These are phyloP conservation scores for Senna tora DNA, from an alignment of 306 rosid genomes.

Conservation along the genomic window DNA sequence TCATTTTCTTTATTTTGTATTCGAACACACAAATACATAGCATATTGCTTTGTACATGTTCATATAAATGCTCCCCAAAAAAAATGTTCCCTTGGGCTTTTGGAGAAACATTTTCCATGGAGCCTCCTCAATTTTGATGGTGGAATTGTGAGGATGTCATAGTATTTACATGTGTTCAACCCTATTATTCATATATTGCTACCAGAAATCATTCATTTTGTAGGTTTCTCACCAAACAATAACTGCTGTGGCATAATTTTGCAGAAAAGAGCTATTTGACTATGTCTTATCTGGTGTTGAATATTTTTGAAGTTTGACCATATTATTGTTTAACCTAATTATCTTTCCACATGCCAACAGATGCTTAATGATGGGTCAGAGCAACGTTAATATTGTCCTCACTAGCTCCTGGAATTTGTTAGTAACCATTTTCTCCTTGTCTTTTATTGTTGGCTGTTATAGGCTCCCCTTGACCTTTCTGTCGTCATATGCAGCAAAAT, in stretches of 20 bases:
- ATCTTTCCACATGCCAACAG: constrained; percentile 46
- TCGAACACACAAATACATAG: background rate
- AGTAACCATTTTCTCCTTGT: constrained; percentile 21
- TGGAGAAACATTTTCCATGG: constrained; percentile 7
- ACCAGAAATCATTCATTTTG: background rate
- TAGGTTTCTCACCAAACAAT: constrained; percentile 1
- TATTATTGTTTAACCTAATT: constrained; percentile 18
- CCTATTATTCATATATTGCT: background rate
- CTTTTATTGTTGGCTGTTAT: constrained; percentile 16
- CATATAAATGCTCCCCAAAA: background rate
- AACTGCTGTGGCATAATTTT: constrained; percentile 9
- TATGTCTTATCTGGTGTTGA: constrained; percentile 4
- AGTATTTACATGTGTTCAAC: background rate
- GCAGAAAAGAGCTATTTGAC: constrained; percentile 14
- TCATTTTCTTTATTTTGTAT: constrained; percentile 24
- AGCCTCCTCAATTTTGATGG: constrained; percentile 12
- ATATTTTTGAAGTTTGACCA: constrained; percentile 16
- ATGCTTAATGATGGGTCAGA: constrained; percentile 38
- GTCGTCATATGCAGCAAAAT: constrained; percentile 15
- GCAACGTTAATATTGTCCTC: constrained; percentile 38
- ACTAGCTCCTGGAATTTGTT: constrained; percentile 25
- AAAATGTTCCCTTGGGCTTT: background rate
- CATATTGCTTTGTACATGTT: background rate
- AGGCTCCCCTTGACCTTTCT: constrained; percentile 20
- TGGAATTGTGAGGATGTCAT: constrained; percentile 19